Base-by-base conservation (phyloP, 495 filamentous ascomycete genomes). In the Thermochaetoides thermophila region DNA sequence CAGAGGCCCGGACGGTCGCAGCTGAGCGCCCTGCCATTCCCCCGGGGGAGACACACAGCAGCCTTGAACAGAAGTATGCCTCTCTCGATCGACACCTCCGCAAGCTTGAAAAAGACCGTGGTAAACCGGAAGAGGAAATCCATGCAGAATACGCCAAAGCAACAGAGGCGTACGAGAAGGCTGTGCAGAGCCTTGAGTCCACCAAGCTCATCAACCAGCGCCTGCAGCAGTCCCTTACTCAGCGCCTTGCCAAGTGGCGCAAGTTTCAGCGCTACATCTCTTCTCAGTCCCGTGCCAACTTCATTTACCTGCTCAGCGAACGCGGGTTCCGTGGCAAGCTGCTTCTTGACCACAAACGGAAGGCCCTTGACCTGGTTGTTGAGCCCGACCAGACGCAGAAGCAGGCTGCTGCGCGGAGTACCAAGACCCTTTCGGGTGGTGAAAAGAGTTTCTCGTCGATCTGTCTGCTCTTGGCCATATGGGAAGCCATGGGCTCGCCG, bases 381-480 rank as follows among this genome's bases (percentile, higher is more conserved):
- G 72, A 76, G 49, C 91, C 82, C 21, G 91, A 93, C 53, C 77
- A 75, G 51, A 85, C 74, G 8, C 61, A 55, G 29, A 72, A 66
- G 43, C 64, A 58, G 36, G 72, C 66, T 29, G 60, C 64, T 19
- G 87, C 78, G 14, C 72, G 87, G 20, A 76, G 77, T 42, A 84
- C 89, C 27, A 92, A 81, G 59, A 94, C 87, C 3, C 64, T 99
- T 7, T 92, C 83, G 5, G 89, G 89, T 29, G 89, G 89, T 24
- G 89, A 99, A 56, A 96, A 95, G 50, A 94, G 84, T 0, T 99
- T 96, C 59, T 91, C 86, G 1, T 89, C 85, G 9, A 87, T 95
- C 36, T 99, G 89, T 52, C 65, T 99, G 33, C 60, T 99, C 24
- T 64, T 99, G 18, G 70, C 82, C 13, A 75, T 97, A 14, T 97